Percentiles rank a stretch among this genome's conserved stretches.
phyloP scores from a whole-genome alignment of 495 filamentous ascomycete genomes.

The Trichoderma asperelloides region DNA sequence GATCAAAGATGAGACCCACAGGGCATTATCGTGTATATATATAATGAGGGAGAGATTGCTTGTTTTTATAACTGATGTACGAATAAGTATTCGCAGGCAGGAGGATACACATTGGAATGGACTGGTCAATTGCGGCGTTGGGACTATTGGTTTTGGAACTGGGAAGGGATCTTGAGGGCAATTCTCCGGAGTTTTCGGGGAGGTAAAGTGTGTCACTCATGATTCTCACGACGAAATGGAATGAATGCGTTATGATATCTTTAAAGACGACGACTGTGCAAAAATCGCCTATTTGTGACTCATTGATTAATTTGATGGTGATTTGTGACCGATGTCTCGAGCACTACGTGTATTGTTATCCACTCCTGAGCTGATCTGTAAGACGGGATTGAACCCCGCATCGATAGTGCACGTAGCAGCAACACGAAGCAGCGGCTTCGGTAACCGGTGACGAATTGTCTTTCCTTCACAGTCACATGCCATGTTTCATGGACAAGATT shows the following conservation, averaged over 20 bases:
- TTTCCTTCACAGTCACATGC: no score
- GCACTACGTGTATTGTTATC: no score
- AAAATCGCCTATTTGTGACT: neutral
- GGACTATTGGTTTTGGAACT: neutral
- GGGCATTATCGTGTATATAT: neutral
- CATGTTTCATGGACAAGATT: no score
- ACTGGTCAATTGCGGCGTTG: constrained; percentile 2
- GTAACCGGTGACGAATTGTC: no score
- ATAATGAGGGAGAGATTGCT: neutral
- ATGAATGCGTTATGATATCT: constrained; percentile 8
- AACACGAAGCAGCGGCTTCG: no score
- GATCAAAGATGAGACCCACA: neutral
- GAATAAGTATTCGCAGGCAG: neutral
- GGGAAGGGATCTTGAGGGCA: constrained; percentile 4
- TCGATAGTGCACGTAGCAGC: no score
- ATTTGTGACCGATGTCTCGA: neutral
- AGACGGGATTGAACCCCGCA: no score
- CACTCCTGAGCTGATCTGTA: no score
- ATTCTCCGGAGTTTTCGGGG: neutral
- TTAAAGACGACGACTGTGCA: neutral
- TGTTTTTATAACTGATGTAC: constrained; percentile 1
- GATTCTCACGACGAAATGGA: constrained; percentile 10
- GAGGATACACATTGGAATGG: constrained; percentile 4
- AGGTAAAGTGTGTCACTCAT: neutral
- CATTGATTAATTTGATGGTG: neutral